phyloP scores from a whole-genome alignment of 2,329 filamentous ascomycete genomes.

The Thelonectria discophora region DNA sequence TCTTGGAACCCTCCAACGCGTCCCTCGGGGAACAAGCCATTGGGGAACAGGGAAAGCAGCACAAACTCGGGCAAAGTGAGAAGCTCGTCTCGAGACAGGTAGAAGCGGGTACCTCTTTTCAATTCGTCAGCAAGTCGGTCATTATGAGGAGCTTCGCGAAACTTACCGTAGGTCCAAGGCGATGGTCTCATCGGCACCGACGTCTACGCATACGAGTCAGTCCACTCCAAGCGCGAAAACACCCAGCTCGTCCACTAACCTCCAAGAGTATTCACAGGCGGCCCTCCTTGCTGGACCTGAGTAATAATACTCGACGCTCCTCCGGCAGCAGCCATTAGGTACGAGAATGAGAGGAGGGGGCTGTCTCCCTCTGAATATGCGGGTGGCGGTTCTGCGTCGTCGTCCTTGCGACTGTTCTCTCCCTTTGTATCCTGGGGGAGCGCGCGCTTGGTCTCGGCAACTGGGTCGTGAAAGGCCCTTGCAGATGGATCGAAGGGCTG shows the following conservation, averaged over 20 bases:
- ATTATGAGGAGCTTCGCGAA: neutral
- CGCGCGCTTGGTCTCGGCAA: slow-evolving; percentile 83
- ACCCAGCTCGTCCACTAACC: slow-evolving; percentile 59
- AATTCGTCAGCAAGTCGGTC: slow-evolving; percentile 39
- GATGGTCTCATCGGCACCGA: slow-evolving; percentile 91
- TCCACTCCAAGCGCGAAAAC: neutral
- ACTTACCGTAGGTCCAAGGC: slow-evolving; percentile 90
- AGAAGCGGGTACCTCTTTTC: slow-evolving; percentile 87
- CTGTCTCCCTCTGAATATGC: slow-evolving; percentile 96
- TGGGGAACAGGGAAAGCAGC: slow-evolving; percentile 95
- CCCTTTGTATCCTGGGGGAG: slow-evolving; percentile 85
- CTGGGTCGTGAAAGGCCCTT: slow-evolving; percentile 58
- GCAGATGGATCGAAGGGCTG: slow-evolving; percentile 50
- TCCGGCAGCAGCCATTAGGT: slow-evolving; percentile 97
- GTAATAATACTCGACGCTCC: slow-evolving; percentile 98
- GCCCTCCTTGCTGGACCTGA: slow-evolving; percentile 94
- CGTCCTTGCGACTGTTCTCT: slow-evolving; percentile 76
- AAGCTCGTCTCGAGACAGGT: slow-evolving; percentile 92
- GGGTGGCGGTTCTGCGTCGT: slow-evolving; percentile 91
- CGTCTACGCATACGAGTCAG: slow-evolving; percentile 60
- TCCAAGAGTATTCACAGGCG: slow-evolving; percentile 88
- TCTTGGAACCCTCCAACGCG: slow-evolving; percentile 94
- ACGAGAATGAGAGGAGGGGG: slow-evolving; percentile 90
- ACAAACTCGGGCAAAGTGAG: slow-evolving; percentile 97
- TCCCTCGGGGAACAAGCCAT: slow-evolving; percentile 96